A percentile compares a stretch with the other conserved stretches of the same genome.
Evolutionary conservation across 495 filamentous ascomycete species (phyloP).

Genomic region (Penicillium taxi): DNA sequence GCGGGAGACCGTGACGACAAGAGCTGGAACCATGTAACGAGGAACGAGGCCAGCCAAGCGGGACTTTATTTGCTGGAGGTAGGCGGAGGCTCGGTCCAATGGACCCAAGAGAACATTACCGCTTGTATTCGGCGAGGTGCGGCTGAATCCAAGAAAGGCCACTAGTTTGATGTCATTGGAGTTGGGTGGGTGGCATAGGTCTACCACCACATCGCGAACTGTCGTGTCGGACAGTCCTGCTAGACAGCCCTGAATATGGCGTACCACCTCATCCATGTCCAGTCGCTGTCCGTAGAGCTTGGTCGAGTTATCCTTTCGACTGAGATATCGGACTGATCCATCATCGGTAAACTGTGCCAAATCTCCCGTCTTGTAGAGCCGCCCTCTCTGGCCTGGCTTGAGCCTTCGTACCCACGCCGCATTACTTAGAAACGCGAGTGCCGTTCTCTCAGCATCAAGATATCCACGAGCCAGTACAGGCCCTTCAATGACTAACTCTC

Average conservation of each 20-base stretch:
- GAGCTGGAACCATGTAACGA: neutral
- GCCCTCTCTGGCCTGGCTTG: neutral
- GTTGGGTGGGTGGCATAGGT: no score
- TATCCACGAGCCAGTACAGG: slow-evolving; percentile 47
- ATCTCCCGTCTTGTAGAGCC: slow-evolving; percentile 31
- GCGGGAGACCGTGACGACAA: neutral
- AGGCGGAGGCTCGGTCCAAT: no score
- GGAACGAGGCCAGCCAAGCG: no score
- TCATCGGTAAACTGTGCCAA: slow-evolving; percentile 16
- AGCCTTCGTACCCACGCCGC: slow-evolving; percentile 25
- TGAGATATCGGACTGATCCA: slow-evolving; percentile 18
- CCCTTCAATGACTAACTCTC: slow-evolving; percentile 56
- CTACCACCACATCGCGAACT: no score
- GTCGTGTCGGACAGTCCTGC: no score
- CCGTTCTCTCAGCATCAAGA: slow-evolving; percentile 29
- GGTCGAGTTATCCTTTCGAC: slow-evolving; percentile 31
- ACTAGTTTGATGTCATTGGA: no score
- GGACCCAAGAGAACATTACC: no score
- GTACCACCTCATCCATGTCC: slow-evolving; percentile 36
- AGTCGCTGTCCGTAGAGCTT: slow-evolving; percentile 39
- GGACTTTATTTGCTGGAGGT: no score
- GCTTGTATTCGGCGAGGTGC: no score
- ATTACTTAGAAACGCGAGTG: slow-evolving; percentile 25
- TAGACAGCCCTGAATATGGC: slow-evolving; percentile 4
- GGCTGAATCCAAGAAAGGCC: no score